phyloP scores from a whole-genome alignment of 2,329 filamentous ascomycete genomes.

The Alternaria sp. region DNA sequence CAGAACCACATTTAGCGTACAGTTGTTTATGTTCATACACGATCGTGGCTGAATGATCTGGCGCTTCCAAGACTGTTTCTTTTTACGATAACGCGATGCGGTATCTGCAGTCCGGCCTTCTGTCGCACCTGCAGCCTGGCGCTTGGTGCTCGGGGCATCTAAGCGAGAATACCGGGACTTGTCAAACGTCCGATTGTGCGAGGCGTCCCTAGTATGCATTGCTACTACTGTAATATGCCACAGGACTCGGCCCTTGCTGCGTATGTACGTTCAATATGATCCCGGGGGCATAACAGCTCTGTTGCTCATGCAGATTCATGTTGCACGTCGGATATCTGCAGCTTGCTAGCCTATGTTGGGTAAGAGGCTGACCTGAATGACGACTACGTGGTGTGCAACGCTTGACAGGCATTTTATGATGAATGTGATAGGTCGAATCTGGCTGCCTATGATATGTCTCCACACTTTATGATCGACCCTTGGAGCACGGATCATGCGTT shows the following conservation, averaged over 20 bases:
- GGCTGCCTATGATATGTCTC: slow-evolving; percentile 1
- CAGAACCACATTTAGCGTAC: not conserved
- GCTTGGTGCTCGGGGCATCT: not conserved
- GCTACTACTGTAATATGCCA: not conserved
- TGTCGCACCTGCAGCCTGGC: slow-evolving; percentile 6
- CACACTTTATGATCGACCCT: not conserved
- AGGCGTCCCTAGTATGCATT: not conserved
- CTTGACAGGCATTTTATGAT: not conserved
- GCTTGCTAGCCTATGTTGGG: not conserved
- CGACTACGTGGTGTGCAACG: not conserved
- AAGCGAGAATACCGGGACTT: not conserved
- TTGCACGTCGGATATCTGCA: slow-evolving; percentile 23
- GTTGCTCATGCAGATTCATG: slow-evolving; percentile 9
- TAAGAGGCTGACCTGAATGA: not conserved
- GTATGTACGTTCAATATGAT: not conserved
- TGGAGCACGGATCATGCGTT: not conserved
- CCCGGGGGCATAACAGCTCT: not conserved
- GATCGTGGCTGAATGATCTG: not conserved
- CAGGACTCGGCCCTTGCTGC: slow-evolving; percentile 14
- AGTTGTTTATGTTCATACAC: not conserved
- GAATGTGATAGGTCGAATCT: slow-evolving; percentile 11
- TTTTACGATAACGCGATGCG: not conserved
- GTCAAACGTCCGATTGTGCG: not conserved
- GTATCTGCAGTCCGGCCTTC: not conserved
- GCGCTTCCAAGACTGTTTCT: not conserved